phyloP scores from a whole-genome alignment of 139 green algal species.

The Coelastrella sp. region DNA sequence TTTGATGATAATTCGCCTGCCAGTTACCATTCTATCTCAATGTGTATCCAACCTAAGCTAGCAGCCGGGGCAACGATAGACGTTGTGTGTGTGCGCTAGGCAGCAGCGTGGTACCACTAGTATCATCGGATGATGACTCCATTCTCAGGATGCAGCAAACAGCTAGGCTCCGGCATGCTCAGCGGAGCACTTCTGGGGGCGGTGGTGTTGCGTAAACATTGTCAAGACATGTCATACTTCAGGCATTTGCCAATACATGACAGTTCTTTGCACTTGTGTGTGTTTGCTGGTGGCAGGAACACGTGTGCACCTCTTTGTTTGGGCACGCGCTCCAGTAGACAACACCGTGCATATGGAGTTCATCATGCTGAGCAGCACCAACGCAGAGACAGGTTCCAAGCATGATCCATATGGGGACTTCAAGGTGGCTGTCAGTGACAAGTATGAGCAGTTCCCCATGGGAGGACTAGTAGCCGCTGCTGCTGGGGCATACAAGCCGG shows the following conservation, averaged over 20 bases:
- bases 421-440: not conserved
- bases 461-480: not conserved
- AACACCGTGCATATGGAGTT: not conserved
- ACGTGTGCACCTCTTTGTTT: conserved; percentile 12
- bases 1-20: not conserved
- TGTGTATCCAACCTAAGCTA: too few relatives aligned
- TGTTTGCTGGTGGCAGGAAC: not conserved
- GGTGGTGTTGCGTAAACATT: not conserved
- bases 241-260: too few relatives aligned
- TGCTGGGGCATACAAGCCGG: conserved; percentile 3
- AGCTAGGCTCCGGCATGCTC: too few relatives aligned
- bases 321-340: not conserved
- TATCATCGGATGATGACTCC: too few relatives aligned
- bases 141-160: too few relatives aligned
- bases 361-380: not conserved
- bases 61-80: too few relatives aligned
- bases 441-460: conserved; percentile 20
- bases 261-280: not conserved
- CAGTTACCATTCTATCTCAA: not conserved
- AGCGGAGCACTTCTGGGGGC: too few relatives aligned
- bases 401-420: not conserved
- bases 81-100: too few relatives aligned
- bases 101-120: too few relatives aligned
- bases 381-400: not conserved
- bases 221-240: not conserved